Evolutionary conservation across 495 filamentous ascomycete genomes (phyloP).

Genomic region (Corynascus novoguineensis): DNA sequence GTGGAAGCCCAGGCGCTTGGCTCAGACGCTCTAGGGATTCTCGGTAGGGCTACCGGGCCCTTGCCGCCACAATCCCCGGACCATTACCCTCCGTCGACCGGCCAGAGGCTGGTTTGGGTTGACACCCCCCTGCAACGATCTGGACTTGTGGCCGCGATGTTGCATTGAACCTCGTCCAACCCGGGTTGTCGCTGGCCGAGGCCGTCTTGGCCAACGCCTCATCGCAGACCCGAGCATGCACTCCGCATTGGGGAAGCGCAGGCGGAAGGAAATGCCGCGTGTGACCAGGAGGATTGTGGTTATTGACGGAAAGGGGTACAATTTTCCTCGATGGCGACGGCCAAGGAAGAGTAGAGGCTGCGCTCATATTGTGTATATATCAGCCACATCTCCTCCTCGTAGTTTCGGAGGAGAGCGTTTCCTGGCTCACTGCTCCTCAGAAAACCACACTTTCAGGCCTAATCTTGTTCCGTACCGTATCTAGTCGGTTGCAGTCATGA

Average conservation of each 20-base stretch:
- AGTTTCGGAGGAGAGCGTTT: background rate
- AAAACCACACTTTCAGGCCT: no score
- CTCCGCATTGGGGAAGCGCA: background rate
- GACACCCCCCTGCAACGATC: slow-evolving; percentile 3
- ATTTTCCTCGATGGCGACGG: background rate
- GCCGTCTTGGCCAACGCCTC: slow-evolving; percentile 6
- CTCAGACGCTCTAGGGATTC: slow-evolving; percentile 19
- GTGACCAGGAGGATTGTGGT: background rate
- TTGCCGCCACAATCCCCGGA: slow-evolving; percentile 13
- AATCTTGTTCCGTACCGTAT: background rate
- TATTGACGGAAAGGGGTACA: background rate
- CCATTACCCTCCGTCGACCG: slow-evolving; percentile 15
- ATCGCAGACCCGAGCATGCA: background rate
- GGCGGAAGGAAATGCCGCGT: slow-evolving; percentile 2
- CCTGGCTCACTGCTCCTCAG: no score
- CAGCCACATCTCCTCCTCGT: background rate
- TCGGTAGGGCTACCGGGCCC: slow-evolving; percentile 23
- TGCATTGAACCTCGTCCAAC: slow-evolving; percentile 6
- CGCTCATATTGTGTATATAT: background rate
- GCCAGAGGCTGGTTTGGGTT: background rate
- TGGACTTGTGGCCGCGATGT: slow-evolving; percentile 22
- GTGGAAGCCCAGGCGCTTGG: slow-evolving; percentile 23
- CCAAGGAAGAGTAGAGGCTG: no score
- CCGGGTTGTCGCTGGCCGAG: slow-evolving; percentile 10
- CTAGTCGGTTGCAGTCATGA: slow-evolving; percentile 19